Evolutionary conservation across 2,329 filamentous ascomycete genomes (phyloP).

Genomic region (Phaeosphaeria sp.): DNA sequence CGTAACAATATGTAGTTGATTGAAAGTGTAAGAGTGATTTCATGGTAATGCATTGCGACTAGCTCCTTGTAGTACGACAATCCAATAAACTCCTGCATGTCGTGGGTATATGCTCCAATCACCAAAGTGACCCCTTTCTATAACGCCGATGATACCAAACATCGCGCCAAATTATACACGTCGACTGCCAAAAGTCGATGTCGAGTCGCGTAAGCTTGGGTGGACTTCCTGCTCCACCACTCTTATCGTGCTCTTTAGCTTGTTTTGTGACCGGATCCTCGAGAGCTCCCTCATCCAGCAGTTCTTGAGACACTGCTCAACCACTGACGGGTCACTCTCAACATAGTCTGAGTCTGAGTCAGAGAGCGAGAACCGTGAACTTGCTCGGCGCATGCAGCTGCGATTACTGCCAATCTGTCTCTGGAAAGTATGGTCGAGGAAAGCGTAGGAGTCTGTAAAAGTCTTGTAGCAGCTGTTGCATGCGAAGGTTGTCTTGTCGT

Average conservation of each 20-base stretch:
- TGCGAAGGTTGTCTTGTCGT: constrained; percentile 37
- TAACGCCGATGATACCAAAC: background rate
- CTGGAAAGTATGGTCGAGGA: constrained; percentile 45
- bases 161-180: background rate
- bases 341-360: constrained; percentile 17
- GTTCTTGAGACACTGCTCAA: constrained; percentile 43
- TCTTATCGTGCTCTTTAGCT: constrained; percentile 16
- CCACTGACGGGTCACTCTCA: constrained; percentile 30
- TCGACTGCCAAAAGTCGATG: background rate
- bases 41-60: too few species aligned
- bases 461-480: constrained; percentile 46
- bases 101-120: background rate
- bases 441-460: constrained; percentile 44
- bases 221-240: constrained; percentile 22
- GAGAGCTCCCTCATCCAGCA: constrained; percentile 40
- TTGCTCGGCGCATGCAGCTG: constrained; percentile 36
- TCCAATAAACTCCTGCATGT: too few species aligned
- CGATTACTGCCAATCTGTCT: constrained; percentile 41
- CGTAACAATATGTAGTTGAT: too few species aligned
- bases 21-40: too few species aligned
- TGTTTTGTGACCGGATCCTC: constrained; percentile 23
- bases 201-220: background rate
- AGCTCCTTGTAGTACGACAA: too few species aligned
- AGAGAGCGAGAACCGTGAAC: constrained; percentile 18
- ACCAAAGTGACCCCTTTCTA: too few species aligned